These are phyloP conservation scores for Crithidia acanthocephali DNA, from an alignment of 208 protist genomes.

Conservation along the genomic window DNA sequence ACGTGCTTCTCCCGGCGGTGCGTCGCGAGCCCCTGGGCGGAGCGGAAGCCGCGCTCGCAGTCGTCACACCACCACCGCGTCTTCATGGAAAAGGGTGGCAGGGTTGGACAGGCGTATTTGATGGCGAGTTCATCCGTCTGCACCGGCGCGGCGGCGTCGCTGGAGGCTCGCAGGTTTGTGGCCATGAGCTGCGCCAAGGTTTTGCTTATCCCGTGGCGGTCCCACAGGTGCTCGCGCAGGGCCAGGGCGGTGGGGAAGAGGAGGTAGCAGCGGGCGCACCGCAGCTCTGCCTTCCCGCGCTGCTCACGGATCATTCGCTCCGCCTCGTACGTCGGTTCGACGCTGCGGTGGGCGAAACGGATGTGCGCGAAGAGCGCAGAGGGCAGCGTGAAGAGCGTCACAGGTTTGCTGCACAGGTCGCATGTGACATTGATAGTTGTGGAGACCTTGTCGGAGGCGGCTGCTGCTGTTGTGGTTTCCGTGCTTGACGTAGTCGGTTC, in stretches of 20 bases:
- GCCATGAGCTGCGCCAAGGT: not conserved
- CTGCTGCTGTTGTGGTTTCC: too few relatives aligned
- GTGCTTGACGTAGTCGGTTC: slow-evolving; percentile 4
- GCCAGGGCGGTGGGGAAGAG: slow-evolving; percentile 35
- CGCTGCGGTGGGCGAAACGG: slow-evolving; percentile 78
- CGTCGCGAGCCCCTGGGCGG: slow-evolving; percentile 50
- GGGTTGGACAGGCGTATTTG: not conserved
- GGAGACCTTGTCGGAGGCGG: slow-evolving; percentile 1
- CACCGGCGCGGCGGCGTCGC: not conserved
- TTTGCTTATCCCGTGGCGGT: slow-evolving; percentile 34
- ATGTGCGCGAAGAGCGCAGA: slow-evolving; percentile 89
- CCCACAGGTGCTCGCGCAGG: slow-evolving; percentile 51
- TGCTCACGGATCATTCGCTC: slow-evolving; percentile 67
- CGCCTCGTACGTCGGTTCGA: slow-evolving; percentile 78
- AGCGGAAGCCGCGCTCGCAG: slow-evolving; percentile 80
- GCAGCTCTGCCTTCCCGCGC: slow-evolving; percentile 23
- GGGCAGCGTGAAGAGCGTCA: slow-evolving; percentile 69
- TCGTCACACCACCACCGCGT: slow-evolving; percentile 79
- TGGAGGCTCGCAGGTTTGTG: not conserved
- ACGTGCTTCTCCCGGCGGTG: slow-evolving; percentile 68
- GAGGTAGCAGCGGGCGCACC: slow-evolving; percentile 60
- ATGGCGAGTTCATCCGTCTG: not conserved
- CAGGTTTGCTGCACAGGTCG: slow-evolving; percentile 55
- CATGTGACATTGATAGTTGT: slow-evolving; percentile 47
- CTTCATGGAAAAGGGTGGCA: slow-evolving; percentile 18